Evolutionary conservation across 495 filamentous ascomycete genomes (phyloP).

Genomic region (Thozetella sp.): DNA sequence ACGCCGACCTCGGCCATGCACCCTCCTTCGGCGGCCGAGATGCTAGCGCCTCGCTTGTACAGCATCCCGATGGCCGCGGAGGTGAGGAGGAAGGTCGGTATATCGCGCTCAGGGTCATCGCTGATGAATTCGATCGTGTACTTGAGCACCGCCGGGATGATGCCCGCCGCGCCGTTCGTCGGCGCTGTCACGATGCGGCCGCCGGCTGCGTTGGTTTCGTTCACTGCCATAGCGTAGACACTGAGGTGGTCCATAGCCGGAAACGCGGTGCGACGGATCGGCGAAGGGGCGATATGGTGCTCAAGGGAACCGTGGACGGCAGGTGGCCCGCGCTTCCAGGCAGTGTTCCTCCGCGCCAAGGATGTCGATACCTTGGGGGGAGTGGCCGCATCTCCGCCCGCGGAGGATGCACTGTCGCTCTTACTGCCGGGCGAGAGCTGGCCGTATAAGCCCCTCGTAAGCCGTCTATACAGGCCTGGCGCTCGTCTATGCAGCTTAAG

Average conservation of each 20-base stretch:
- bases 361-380: not conserved
- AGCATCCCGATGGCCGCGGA: constrained; percentile 35
- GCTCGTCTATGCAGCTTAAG: constrained; percentile 34
- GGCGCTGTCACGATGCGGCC: constrained; percentile 38
- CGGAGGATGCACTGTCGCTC: not conserved
- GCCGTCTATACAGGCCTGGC: constrained; percentile 27
- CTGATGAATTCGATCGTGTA: constrained; percentile 34
- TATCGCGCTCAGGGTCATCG: constrained; percentile 32
- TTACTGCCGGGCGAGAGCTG: not conserved
- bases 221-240: constrained; percentile 35
- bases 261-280: constrained; percentile 29
- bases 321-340: constrained; percentile 17
- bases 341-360: not conserved
- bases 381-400: not conserved
- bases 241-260: constrained; percentile 34
- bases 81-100: constrained; percentile 32
- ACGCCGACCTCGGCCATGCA: constrained; percentile 40
- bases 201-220: constrained; percentile 34
- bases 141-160: constrained; percentile 33
- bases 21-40: constrained; percentile 33
- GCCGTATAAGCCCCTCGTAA: constrained; percentile 30
- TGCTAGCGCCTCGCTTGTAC: constrained; percentile 36
- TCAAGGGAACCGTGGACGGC: constrained; percentile 28
- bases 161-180: constrained; percentile 34
- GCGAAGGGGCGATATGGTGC: constrained; percentile 31